Evolutionary conservation across 2,329 filamentous ascomycete genomes (phyloP).

Genomic region (Tolypocladium guangdongense): DNA sequence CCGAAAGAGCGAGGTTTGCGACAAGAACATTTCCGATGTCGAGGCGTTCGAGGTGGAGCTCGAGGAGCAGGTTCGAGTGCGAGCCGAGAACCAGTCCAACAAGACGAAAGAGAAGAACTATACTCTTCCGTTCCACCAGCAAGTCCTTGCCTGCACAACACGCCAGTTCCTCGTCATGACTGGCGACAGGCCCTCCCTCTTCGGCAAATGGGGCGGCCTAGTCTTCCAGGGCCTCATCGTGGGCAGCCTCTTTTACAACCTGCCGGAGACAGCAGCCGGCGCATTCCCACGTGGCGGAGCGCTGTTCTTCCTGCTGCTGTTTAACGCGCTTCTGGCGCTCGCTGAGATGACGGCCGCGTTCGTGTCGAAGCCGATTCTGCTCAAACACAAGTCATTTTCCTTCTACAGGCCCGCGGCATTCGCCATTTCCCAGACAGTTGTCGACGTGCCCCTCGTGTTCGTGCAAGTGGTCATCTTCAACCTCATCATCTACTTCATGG

Average conservation of each 20-base stretch:
- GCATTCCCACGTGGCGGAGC: conserved; percentile 47
- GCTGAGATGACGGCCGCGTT: conserved; percentile 61
- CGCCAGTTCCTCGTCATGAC: conserved; percentile 71
- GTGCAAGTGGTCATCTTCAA: conserved; percentile 58
- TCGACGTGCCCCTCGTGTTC: conserved; percentile 52
- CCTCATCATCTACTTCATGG: conserved; percentile 67
- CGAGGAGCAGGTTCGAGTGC: conserved; percentile 31
- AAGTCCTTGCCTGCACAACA: conserved; percentile 59
- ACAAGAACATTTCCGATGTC: conserved; percentile 49
- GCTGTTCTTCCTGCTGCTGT: conserved; percentile 41
- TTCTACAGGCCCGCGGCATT: conserved; percentile 53
- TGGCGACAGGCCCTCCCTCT: conserved; percentile 64
- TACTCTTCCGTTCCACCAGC: conserved; percentile 63
- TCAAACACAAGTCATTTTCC: conserved; percentile 61
- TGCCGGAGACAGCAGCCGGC: conserved; percentile 46
- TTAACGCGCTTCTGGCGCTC: conserved; percentile 56
- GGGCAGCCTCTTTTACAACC: conserved; percentile 67
- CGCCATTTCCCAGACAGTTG: conserved; percentile 43
- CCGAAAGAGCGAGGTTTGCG: conserved; percentile 49
- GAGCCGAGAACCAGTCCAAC: conserved; percentile 51
- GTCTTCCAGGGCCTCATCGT: conserved; percentile 66
- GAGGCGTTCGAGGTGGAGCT: conserved; percentile 52
- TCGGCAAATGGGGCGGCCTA: conserved; percentile 73
- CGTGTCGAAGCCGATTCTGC: conserved; percentile 49
- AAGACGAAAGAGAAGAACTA: conserved; percentile 60